Evolutionary conservation across 495 filamentous ascomycete genomes (phyloP).

Genomic region (Staphylotrichum longicolle): DNA sequence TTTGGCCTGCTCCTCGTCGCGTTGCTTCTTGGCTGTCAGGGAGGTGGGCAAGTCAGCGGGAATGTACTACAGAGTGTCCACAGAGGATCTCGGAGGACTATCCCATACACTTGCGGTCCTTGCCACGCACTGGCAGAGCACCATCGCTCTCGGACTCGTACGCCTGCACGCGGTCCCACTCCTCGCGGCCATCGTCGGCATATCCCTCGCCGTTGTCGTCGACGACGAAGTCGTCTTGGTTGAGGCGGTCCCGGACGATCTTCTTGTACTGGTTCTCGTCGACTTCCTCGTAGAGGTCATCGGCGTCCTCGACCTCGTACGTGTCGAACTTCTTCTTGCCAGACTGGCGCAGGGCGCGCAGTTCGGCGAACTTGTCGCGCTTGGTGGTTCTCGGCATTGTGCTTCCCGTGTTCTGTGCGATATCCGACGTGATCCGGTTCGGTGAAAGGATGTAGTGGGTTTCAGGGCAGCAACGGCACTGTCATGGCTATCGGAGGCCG

Average conservation of each 20-base stretch:
- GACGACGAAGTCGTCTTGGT: constrained; percentile 95
- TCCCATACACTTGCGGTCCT: constrained; percentile 46
- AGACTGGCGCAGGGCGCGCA: constrained; percentile 77
- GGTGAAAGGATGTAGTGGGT: background rate
- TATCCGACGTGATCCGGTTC: no score
- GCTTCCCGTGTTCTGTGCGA: background rate
- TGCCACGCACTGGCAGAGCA: constrained; percentile 59
- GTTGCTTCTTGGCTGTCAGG: constrained; percentile 71
- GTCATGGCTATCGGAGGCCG: background rate
- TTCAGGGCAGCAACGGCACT: background rate
- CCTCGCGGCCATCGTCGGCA: constrained; percentile 94
- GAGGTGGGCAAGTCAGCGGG: constrained; percentile 14
- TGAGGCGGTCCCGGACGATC: constrained; percentile 81
- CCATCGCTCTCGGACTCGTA: constrained; percentile 74
- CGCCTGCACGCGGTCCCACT: constrained; percentile 74
- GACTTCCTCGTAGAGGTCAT: constrained; percentile 89
- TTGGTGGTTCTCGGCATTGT: constrained; percentile 47
- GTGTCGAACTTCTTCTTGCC: constrained; percentile 86
- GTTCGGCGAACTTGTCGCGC: constrained; percentile 66
- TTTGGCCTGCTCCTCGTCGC: constrained; percentile 83
- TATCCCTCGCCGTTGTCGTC: constrained; percentile 93
- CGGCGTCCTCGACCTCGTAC: constrained; percentile 85
- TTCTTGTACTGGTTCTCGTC: constrained; percentile 98
- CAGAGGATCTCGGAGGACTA: background rate
- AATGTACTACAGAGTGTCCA: background rate